Evolutionary conservation across 75 land plant species (phyloP).

Genomic region (Ceratopteris richardii): DNA sequence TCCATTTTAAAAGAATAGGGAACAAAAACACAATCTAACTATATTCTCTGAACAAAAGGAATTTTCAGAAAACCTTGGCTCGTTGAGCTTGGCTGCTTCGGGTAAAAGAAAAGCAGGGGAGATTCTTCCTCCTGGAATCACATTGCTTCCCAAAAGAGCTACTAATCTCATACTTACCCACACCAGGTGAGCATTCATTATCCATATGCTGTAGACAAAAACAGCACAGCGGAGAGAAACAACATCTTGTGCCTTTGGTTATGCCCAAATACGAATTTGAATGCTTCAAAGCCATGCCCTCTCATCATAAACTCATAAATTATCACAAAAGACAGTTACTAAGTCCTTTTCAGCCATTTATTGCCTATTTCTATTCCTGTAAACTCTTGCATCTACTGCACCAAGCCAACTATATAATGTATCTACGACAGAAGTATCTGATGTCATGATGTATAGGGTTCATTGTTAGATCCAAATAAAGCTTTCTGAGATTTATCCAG

Average conservation of each 20-base stretch:
- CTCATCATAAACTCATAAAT: no score
- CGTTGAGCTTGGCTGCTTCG: slow-evolving; percentile 8
- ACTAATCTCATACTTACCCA: slow-evolving; percentile 17
- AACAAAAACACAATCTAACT: not conserved
- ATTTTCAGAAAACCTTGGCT: slow-evolving; percentile 13
- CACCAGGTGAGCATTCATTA: slow-evolving; percentile 16
- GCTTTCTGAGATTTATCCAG: no score
- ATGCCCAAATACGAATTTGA: no score
- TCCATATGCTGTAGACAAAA: not conserved
- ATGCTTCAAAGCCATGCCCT: no score
- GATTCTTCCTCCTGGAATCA: slow-evolving; percentile 12
- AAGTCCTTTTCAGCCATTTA: no score
- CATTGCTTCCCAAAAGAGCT: slow-evolving; percentile 26
- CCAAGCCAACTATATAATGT: no score
- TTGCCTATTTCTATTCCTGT: no score
- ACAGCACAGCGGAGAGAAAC: not conserved
- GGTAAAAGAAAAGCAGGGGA: slow-evolving; percentile 15
- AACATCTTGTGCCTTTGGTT: not conserved
- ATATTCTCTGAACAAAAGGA: not conserved
- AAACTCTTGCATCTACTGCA: no score
- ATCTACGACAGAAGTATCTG: no score
- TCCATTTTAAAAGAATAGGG: not conserved
- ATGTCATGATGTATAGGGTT: no score
- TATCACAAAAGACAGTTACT: no score
- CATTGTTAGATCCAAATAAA: no score